phyloP scores from a whole-genome alignment of 192 early-diverging fungal species.

The Podochytrium sp. region DNA sequence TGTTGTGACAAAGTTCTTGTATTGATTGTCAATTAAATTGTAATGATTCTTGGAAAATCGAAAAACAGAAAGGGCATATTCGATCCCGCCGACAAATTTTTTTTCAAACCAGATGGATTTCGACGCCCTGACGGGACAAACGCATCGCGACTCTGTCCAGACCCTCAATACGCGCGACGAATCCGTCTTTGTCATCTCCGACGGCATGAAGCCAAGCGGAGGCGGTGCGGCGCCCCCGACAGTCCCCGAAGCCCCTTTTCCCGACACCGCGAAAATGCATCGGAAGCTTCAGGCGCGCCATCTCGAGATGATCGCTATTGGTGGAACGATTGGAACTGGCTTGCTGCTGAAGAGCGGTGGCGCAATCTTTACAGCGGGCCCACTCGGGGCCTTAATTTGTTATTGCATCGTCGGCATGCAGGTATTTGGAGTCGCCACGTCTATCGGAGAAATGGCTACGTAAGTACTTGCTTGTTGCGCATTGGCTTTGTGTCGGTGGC shows the following conservation, averaged over 20 bases:
- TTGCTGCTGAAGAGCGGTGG: conserved; percentile 78
- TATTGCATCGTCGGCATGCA: conserved; percentile 39
- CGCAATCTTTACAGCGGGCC: conserved; percentile 67
- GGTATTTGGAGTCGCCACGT: conserved; percentile 58
- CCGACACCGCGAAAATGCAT: neutral
- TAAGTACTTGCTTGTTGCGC: conserved; percentile 44
- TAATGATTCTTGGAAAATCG: neutral
- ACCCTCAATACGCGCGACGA: neutral
- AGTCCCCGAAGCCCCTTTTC: neutral
- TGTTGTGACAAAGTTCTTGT: conserved; percentile 1
- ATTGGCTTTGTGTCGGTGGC: neutral
- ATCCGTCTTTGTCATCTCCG: too few relatives aligned
- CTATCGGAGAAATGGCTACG: conserved; percentile 82
- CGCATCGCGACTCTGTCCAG: neutral
- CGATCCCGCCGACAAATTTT: too few relatives aligned
- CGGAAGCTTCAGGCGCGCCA: conserved; percentile 8
- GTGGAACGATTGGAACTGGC: conserved; percentile 61
- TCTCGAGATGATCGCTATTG: conserved; percentile 17
- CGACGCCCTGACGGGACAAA: neutral
- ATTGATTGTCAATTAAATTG: neutral
- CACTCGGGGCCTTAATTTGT: conserved; percentile 75
- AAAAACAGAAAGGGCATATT: too few relatives aligned
- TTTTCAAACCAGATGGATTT: conserved; percentile 5
- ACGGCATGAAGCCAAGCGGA: neutral
- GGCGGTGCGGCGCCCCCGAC: neutral